These are phyloP conservation scores for Zygosaccharomyces pseudobailii DNA, from an alignment of 1,139 yeast genomes.

Conservation along the genomic window DNA sequence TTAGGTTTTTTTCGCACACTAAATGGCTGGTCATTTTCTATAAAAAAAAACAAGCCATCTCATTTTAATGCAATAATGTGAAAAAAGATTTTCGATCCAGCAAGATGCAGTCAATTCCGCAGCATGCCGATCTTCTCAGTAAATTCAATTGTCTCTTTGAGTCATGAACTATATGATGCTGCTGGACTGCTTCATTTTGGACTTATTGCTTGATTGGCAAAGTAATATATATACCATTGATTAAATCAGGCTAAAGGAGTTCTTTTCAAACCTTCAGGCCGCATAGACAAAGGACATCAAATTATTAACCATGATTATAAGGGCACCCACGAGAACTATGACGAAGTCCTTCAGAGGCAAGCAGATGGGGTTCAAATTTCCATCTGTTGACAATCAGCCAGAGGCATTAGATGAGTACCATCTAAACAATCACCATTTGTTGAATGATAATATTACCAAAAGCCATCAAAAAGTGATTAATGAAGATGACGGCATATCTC, in stretches of 20 bases:
- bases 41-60: constrained; percentile 2
- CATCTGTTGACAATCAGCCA: constrained; percentile 20
- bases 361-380: constrained; percentile 32
- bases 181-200: neutral
- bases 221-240: neutral
- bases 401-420: constrained; percentile 17
- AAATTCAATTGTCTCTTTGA: neutral
- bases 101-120: neutral
- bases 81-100: neutral
- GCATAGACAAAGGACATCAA: neutral
- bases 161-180: neutral
- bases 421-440: constrained; percentile 27
- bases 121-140: neutral
- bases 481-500: constrained; percentile 23
- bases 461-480: constrained; percentile 6
- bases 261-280: neutral
- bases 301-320: constrained; percentile 15
- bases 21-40: constrained; percentile 3
- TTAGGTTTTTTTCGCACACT: neutral
- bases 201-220: neutral
- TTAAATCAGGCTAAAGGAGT: neutral
- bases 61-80: neutral
- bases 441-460: constrained; percentile 17
- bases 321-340: constrained; percentile 34
- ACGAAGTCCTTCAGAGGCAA: constrained; percentile 31